These are phyloP conservation scores for Dothistroma septosporum DNA, from an alignment of 2,329 filamentous ascomycete genomes.

Conservation along the genomic window DNA sequence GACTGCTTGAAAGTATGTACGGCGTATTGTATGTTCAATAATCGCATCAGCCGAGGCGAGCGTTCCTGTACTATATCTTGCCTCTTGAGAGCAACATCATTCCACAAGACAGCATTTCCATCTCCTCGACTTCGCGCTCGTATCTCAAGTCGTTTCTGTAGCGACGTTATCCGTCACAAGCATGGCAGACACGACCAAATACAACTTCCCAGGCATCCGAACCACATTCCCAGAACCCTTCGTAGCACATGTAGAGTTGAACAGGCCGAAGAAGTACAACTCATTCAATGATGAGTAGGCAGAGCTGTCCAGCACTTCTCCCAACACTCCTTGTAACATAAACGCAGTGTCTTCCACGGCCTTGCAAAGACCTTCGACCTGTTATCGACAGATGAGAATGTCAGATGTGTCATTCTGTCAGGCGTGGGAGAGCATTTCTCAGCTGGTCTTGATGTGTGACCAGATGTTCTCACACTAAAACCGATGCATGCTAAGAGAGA, in stretches of 20 bases:
- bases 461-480: not conserved
- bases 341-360: slow-evolving; percentile 77
- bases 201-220: slow-evolving; percentile 34
- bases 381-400: slow-evolving; percentile 65
- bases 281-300: slow-evolving; percentile 57
- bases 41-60: too few species aligned
- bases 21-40: too few species aligned
- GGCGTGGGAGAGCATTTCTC: slow-evolving; percentile 82
- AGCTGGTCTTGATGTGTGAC: slow-evolving; percentile 64
- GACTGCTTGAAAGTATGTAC: too few species aligned
- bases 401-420: slow-evolving; percentile 74
- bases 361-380: slow-evolving; percentile 65
- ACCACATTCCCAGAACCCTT: slow-evolving; percentile 64
- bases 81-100: too few species aligned
- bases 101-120: too few species aligned
- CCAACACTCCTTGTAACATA: not conserved
- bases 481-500: not conserved
- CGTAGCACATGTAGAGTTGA: slow-evolving; percentile 86
- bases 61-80: too few species aligned
- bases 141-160: too few species aligned
- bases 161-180: not conserved
- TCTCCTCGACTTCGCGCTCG: too few species aligned
- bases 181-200: slow-evolving; percentile 4
- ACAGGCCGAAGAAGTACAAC: slow-evolving; percentile 80
- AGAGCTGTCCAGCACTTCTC: not conserved